phyloP scores from a whole-genome alignment of 768 basidiomycete genomes.

The Vararia minispora region DNA sequence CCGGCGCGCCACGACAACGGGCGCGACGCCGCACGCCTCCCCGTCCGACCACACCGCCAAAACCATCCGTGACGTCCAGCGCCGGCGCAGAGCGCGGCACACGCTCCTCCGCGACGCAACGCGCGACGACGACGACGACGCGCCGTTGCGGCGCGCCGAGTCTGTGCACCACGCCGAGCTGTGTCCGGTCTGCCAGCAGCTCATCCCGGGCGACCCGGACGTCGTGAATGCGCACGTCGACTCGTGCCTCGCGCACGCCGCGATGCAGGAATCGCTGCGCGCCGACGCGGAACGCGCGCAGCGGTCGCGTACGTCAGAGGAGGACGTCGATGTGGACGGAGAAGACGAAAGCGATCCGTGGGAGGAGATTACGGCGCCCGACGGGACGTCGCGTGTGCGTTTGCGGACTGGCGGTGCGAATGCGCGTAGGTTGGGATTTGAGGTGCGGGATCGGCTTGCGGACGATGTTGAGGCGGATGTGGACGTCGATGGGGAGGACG shows the following conservation, averaged over 20 bases:
- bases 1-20: constrained; percentile 34
- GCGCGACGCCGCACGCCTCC: constrained; percentile 12
- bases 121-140: constrained; percentile 45
- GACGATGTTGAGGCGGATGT: constrained; percentile 70
- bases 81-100: constrained; percentile 59
- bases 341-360: constrained; percentile 29
- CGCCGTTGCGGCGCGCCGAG: constrained; percentile 12
- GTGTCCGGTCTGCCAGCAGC: constrained; percentile 62
- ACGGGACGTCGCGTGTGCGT: constrained; percentile 5
- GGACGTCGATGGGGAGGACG: constrained; percentile 72
- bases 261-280: constrained; percentile 23
- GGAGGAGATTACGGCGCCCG: constrained; percentile 24
- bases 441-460: constrained; percentile 41
- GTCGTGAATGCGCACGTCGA: constrained; percentile 77
- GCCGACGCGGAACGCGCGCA: constrained; percentile 23
- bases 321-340: constrained; percentile 22
- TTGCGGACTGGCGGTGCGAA: constrained; percentile 2
- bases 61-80: constrained; percentile 50
- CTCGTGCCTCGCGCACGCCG: constrained; percentile 57
- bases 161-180: constrained; percentile 17
- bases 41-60: constrained; percentile 30
- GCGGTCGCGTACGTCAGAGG: constrained; percentile 17
- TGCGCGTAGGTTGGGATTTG: constrained; percentile 37
- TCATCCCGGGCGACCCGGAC: constrained; percentile 55
- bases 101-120: constrained; percentile 56